Conservation (phyloP, 768 basidiomycete genomes). For the Coprinopsis marcescibilis region DNA sequence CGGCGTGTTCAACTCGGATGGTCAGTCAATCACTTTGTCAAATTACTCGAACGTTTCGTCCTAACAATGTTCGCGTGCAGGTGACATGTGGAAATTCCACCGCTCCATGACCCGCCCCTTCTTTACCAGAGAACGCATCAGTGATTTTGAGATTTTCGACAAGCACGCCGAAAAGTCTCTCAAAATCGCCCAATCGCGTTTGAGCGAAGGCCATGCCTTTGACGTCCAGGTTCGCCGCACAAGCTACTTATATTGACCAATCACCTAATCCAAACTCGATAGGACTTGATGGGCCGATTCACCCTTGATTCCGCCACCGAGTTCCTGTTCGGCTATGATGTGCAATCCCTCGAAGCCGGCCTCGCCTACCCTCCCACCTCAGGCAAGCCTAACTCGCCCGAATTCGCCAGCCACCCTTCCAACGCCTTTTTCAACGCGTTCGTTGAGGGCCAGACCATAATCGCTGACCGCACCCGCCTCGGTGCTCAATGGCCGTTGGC, state of each 20-base stretch:
- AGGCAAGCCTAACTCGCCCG: too few relatives aligned
- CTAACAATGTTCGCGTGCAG: slow-evolving; percentile 21
- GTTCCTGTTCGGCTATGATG: slow-evolving; percentile 51
- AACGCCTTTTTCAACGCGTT: slow-evolving; percentile 47
- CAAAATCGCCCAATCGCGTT: slow-evolving; percentile 35
- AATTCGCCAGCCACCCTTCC: too few relatives aligned
- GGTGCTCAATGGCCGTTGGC: slow-evolving; percentile 26
- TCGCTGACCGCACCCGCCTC: slow-evolving; percentile 30
- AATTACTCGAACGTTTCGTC: not conserved
- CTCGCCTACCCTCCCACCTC: slow-evolving; percentile 39
- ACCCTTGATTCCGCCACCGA: slow-evolving; percentile 63
- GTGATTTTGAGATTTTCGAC: slow-evolving; percentile 59
- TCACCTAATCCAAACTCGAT: not conserved
- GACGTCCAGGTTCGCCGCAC: slow-evolving; percentile 48
- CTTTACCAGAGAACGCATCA: slow-evolving; percentile 56
- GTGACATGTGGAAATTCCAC: slow-evolving; percentile 69
- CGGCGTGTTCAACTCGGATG: slow-evolving; percentile 59
- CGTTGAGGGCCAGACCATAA: slow-evolving; percentile 32
- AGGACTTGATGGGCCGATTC: slow-evolving; percentile 45
- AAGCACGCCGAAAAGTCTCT: slow-evolving; percentile 46
- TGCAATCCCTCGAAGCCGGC: slow-evolving; percentile 42
- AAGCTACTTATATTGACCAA: not conserved
- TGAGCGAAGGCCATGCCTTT: slow-evolving; percentile 38
- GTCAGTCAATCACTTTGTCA: slow-evolving; percentile 21
- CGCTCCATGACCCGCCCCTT: slow-evolving; percentile 67